Percentiles rank a stretch among this genome's conserved stretches.
Evolutionary conservation across 2,329 filamentous ascomycete species (phyloP).

Genomic region (Penicillium hesseltinei): DNA sequence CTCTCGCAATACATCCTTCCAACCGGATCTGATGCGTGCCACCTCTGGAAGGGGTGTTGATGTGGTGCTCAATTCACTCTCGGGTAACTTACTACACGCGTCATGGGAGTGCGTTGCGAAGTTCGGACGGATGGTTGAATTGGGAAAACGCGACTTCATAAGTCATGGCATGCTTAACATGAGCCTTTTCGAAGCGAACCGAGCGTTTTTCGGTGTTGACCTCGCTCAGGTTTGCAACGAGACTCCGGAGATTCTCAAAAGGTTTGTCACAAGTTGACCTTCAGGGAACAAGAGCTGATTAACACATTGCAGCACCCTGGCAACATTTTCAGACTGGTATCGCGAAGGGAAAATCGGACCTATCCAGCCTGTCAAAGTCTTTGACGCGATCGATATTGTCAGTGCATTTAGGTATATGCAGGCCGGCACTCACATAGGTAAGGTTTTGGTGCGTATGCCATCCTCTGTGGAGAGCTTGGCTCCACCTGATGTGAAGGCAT

Average conservation of each 20-base stretch:
- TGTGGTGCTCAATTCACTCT: constrained; percentile 25
- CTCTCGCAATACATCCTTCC: constrained; percentile 18
- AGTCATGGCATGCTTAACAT: constrained; percentile 13
- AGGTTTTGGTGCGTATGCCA: constrained; percentile 16
- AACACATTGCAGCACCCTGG: background rate
- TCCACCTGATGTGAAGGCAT: background rate
- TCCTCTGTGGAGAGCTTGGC: background rate
- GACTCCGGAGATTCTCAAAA: background rate
- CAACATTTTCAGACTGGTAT: constrained; percentile 7
- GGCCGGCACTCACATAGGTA: constrained; percentile 17
- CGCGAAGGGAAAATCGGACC: constrained; percentile 3
- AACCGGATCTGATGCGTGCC: constrained; percentile 5
- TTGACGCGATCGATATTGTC: constrained; percentile 2
- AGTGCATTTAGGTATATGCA: constrained; percentile 21
- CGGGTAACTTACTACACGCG: constrained; percentile 23
- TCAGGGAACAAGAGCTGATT: background rate
- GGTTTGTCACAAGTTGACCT: background rate
- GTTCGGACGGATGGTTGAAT: constrained; percentile 25
- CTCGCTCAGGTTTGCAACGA: constrained; percentile 5
- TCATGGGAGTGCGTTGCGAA: constrained; percentile 30
- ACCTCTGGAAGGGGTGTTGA: constrained; percentile 21
- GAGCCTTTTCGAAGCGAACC: constrained; percentile 11
- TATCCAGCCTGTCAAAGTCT: constrained; percentile 7
- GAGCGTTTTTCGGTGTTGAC: constrained; percentile 16
- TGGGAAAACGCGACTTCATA: constrained; percentile 26